Conservation (phyloP, 768 basidiomycete genomes). For the Leccinum boreale region DNA sequence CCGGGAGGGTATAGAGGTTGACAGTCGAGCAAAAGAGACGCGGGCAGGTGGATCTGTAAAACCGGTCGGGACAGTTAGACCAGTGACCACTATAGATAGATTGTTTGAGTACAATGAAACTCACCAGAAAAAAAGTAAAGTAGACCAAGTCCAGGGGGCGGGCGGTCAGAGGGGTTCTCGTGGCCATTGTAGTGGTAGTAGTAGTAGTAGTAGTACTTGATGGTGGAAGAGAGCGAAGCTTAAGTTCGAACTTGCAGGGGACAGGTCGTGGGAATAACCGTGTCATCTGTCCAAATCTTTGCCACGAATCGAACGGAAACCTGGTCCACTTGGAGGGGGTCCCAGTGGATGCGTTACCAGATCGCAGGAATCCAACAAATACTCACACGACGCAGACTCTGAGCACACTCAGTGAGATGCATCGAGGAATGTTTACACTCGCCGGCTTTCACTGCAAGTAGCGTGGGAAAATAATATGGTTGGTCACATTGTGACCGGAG, state of each 20-base stretch:
- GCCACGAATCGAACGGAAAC: no score
- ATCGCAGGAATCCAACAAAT: no score
- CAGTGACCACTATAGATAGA: neutral
- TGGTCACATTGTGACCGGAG: no score
- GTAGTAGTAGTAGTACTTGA: neutral
- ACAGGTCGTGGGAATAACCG: neutral
- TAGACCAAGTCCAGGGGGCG: conserved; percentile 69
- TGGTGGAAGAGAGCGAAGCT: neutral
- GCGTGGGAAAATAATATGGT: no score
- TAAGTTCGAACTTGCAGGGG: neutral
- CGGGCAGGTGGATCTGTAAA: conserved; percentile 59
- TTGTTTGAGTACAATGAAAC: conserved; percentile 11
- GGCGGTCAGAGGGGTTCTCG: conserved; percentile 40
- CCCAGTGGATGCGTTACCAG: no score
- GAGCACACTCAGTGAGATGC: no score
- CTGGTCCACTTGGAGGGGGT: no score
- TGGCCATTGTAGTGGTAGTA: conserved; percentile 3
- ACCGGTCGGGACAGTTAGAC: neutral
- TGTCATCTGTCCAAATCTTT: no score
- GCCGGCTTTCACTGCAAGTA: no score
- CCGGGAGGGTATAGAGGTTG: conserved; percentile 60
- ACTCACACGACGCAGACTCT: no score
- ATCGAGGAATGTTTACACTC: no score
- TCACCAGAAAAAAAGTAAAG: conserved; percentile 65
- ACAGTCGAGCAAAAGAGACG: conserved; percentile 66